These are phyloP conservation scores for Biscogniauxia mediterranea DNA, from an alignment of 2,329 filamentous ascomycete genomes.

Conservation along the genomic window DNA sequence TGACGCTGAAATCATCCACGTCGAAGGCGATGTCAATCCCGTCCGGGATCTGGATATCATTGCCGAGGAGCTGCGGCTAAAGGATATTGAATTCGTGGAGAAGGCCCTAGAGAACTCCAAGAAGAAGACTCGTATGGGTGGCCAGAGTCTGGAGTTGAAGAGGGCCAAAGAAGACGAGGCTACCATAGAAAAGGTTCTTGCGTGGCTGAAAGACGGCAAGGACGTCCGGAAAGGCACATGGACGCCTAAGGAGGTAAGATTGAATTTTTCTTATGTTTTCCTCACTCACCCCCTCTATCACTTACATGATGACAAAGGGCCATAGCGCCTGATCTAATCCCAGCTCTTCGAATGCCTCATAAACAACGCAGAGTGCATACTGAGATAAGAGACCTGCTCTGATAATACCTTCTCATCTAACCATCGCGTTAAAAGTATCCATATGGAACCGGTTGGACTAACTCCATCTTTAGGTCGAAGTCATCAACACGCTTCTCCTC, in stretches of 20 bases:
- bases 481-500: conserved; percentile 95
- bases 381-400: conserved; percentile 84
- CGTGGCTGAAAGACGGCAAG: conserved; percentile 81
- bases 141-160: conserved; percentile 96
- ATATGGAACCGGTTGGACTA: conserved; percentile 22
- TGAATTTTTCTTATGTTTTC: conserved; percentile 18
- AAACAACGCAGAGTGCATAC: conserved; percentile 71
- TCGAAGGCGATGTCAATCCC: conserved; percentile 97
- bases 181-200: conserved; percentile 85
- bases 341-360: conserved; percentile 98
- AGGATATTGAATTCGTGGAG: conserved; percentile 98
- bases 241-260: conserved; percentile 89
- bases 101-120: conserved; percentile 88
- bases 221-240: conserved; percentile 90
- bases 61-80: conserved; percentile 91
- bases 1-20: conserved; percentile 98
- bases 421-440: background rate
- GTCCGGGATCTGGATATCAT: conserved; percentile 94
- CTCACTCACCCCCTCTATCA: conserved; percentile 7
- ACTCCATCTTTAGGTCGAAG: conserved; percentile 70
- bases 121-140: conserved; percentile 93
- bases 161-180: conserved; percentile 94
- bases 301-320: conserved; percentile 95
- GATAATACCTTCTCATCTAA: conserved; percentile 40
- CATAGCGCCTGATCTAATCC: conserved; percentile 91